Evolutionary conservation across 2,329 filamentous ascomycete genomes (phyloP), one percentile per base, ranked within the genome.

Genomic region (Parastagonospora nodorum): DNA sequence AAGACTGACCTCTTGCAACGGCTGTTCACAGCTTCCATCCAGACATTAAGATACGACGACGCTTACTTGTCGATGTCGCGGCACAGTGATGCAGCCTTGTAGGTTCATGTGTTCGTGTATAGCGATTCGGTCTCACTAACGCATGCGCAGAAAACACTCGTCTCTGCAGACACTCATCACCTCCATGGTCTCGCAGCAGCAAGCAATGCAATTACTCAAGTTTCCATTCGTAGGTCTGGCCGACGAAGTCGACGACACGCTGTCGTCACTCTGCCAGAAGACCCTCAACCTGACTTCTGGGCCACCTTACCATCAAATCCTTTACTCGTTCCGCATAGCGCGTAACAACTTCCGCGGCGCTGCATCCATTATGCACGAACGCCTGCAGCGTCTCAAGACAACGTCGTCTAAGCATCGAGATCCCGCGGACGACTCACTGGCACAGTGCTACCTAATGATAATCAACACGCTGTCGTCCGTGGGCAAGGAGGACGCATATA

Each of bases 381-480:
- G 81, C 14, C 74, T 86, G 8, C 78, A 84, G 57, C 77, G 78
- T 7, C 75, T 86, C 16, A 70, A 77, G 32, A 64, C 68, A 2
- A 72, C 71, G 4, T 68, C 68, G 8, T 75, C 73, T 16, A 69
- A 69, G 55, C 52, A 73, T 53, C 62, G 75, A 67, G 60, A 69
- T 51, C 75, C 78, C 1, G 77, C 80, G 40, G 82, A 83, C 54
- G 81, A 82, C 51, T 80, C 79, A 32, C 68, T 86, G 29, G 86
- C 88, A 40, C 84, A 89, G 61, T 88, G 90, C 66, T 94, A 96
- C 64, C 78, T 97, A n/a, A 82, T 92, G 54, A 83, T 99, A 38
- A 96, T 99, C 77, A 99, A 99, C 71, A 88, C 91, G 1, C 80
- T 99, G 53, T 90, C 89, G 59, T 96, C 91, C 57, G 91, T 97